Conservation (phyloP, 805 yeast species). For the Tetrapisispora iriomotensis region DNA sequence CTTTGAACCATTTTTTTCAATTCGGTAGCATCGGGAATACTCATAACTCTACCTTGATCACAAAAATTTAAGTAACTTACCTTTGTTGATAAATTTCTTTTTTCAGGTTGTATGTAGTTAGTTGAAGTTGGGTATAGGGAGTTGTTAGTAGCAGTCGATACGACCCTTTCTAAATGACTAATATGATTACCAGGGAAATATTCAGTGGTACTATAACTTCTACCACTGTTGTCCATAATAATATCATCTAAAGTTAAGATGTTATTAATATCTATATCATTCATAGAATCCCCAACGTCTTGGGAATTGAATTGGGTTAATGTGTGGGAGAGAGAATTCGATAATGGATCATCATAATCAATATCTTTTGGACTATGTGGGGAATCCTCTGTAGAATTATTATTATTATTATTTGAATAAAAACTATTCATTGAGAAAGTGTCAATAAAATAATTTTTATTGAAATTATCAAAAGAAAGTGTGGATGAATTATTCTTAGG, state of each 20-base stretch:
- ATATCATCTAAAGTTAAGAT: neutral
- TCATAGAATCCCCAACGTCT: neutral
- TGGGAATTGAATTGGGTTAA: neutral
- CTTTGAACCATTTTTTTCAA: neutral
- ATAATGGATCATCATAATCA: neutral
- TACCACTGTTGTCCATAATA: neutral
- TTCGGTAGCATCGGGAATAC: neutral
- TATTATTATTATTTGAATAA: constrained; percentile 1
- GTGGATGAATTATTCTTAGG: neutral
- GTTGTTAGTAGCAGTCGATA: neutral
- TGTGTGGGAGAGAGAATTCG: neutral
- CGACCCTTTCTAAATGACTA: neutral
- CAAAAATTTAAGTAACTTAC: too few relatives aligned
- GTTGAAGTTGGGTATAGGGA: neutral
- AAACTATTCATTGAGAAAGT: neutral
- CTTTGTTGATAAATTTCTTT: too few relatives aligned
- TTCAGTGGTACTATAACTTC: constrained; percentile 2
- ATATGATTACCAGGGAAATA: too few relatives aligned
- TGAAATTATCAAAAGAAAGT: neutral
- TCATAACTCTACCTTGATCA: constrained; percentile 1
- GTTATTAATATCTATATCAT: neutral
- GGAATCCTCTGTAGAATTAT: neutral
- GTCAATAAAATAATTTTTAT: neutral
- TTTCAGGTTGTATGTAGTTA: neutral
- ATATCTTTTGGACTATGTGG: neutral